Evolutionary conservation across 2,329 filamentous ascomycete genomes (phyloP).

Genomic region (Xylaria hypoxylon): DNA sequence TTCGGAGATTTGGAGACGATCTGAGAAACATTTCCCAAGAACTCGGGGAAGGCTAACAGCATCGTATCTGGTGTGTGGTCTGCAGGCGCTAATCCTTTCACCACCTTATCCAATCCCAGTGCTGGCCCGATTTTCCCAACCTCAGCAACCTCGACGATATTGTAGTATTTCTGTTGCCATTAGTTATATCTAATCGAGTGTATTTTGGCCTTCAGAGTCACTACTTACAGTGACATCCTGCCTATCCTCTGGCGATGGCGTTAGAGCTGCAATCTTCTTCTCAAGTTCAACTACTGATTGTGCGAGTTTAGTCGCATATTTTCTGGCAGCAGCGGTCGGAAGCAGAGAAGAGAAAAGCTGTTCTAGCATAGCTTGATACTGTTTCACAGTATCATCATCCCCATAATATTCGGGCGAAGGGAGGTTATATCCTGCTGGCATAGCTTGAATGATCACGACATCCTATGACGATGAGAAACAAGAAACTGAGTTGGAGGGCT

Average conservation of each 20-base stretch:
- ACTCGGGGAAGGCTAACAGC: conserved; percentile 70
- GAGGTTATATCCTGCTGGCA: conserved; percentile 65
- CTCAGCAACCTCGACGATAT: conserved; percentile 69
- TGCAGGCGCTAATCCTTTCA: conserved; percentile 64
- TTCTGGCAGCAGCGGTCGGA: conserved; percentile 42
- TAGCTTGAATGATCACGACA: conserved; percentile 53
- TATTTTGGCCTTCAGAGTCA: neutral
- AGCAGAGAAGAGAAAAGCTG: conserved; percentile 53
- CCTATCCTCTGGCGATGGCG: conserved; percentile 67
- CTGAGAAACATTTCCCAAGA: conserved; percentile 67
- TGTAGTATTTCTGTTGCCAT: conserved; percentile 68
- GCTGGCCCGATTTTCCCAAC: conserved; percentile 66
- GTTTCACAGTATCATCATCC: conserved; percentile 62
- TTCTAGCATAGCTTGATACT: conserved; percentile 62
- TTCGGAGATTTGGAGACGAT: conserved; percentile 66
- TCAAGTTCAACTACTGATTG: conserved; percentile 67
- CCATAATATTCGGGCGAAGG: conserved; percentile 72
- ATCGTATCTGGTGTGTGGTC: conserved; percentile 63
- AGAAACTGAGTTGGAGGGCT: neutral
- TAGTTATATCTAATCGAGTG: conserved; percentile 26
- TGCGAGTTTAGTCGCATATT: conserved; percentile 47
- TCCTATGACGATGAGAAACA: conserved; percentile 40
- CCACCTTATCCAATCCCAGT: conserved; percentile 64
- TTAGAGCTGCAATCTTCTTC: conserved; percentile 69
- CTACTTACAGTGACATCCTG: conserved; percentile 67